Percentiles rank a stretch among this genome's conserved stretches.
These are phyloP conservation scores for Aspergillus wentii DNA, from an alignment of 495 filamentous ascomycete species.

Conservation along the genomic window DNA sequence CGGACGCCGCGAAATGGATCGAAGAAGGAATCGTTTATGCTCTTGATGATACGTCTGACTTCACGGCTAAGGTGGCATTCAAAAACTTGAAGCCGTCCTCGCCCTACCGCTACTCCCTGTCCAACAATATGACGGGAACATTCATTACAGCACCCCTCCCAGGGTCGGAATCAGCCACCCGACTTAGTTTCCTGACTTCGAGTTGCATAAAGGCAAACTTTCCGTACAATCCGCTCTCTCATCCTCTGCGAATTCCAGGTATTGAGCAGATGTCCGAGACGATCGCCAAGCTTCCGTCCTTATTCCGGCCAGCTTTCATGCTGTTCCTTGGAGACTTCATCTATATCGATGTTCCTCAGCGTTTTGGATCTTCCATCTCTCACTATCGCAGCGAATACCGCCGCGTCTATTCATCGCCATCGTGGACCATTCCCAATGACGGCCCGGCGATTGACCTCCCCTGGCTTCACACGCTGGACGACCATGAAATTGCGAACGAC, in stretches of 20 bases:
- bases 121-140: constrained; percentile 74
- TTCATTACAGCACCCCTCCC: constrained; percentile 67
- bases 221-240: constrained; percentile 76
- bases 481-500: constrained; percentile 94
- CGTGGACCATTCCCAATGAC: constrained; percentile 62
- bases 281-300: constrained; percentile 55
- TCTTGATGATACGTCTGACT: constrained; percentile 76
- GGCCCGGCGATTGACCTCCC: constrained; percentile 56
- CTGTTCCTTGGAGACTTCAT: constrained; percentile 99
- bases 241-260: constrained; percentile 77
- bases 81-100: constrained; percentile 53
- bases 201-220: constrained; percentile 89
- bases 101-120: constrained; percentile 74
- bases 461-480: constrained; percentile 94
- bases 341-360: constrained; percentile 86
- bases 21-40: constrained; percentile 56
- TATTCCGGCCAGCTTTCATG: constrained; percentile 74
- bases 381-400: constrained; percentile 89
- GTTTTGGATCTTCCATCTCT: constrained; percentile 63
- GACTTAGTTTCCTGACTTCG: constrained; percentile 83
- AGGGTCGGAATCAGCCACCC: constrained; percentile 55
- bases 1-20: constrained; percentile 49
- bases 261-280: constrained; percentile 56
- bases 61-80: constrained; percentile 61
- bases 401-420: constrained; percentile 87